These are phyloP conservation scores for Penicillium sp. DNA, from an alignment of 2,329 filamentous ascomycete genomes.

Conservation along the genomic window DNA sequence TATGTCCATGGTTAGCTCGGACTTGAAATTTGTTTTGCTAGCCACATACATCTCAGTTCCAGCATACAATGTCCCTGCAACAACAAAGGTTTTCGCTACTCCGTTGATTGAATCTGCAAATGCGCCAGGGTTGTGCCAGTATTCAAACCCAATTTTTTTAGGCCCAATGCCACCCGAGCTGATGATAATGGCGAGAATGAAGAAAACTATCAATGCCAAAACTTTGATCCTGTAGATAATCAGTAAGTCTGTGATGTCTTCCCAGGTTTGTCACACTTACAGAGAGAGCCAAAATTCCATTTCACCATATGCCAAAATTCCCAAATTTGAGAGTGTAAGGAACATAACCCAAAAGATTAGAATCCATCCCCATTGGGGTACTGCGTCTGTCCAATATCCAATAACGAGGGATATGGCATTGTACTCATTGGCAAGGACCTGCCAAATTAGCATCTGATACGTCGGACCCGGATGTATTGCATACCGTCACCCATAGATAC, in stretches of 20 bases:
- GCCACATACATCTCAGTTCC: slow-evolving; percentile 35
- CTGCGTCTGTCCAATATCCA: slow-evolving; percentile 47
- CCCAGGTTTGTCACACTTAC: slow-evolving; percentile 17
- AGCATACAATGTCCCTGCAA: slow-evolving; percentile 37
- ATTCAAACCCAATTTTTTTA: slow-evolving; percentile 36
- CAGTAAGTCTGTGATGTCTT: background rate
- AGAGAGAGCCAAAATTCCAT: slow-evolving; percentile 51
- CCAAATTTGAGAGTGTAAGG: slow-evolving; percentile 43
- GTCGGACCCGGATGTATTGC: background rate
- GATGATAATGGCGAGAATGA: slow-evolving; percentile 37
- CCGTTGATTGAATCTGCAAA: slow-evolving; percentile 40
- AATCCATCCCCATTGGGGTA: slow-evolving; percentile 51
- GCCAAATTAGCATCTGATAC: background rate
- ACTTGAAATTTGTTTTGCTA: background rate
- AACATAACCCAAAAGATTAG: slow-evolving; percentile 51
- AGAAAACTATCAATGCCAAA: slow-evolving; percentile 34
- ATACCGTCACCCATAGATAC: slow-evolving; percentile 48
- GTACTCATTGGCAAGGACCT: slow-evolving; percentile 47
- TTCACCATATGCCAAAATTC: slow-evolving; percentile 55
- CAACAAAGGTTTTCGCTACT: slow-evolving; percentile 38
- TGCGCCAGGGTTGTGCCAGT: slow-evolving; percentile 39
- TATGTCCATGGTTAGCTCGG: slow-evolving; percentile 12
- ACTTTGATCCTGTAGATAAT: slow-evolving; percentile 32
- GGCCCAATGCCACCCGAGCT: slow-evolving; percentile 36
- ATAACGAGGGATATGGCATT: slow-evolving; percentile 50